phyloP scores from a whole-genome alignment of 2,329 filamentous ascomycete genomes.

The Aspergillus tanneri region DNA sequence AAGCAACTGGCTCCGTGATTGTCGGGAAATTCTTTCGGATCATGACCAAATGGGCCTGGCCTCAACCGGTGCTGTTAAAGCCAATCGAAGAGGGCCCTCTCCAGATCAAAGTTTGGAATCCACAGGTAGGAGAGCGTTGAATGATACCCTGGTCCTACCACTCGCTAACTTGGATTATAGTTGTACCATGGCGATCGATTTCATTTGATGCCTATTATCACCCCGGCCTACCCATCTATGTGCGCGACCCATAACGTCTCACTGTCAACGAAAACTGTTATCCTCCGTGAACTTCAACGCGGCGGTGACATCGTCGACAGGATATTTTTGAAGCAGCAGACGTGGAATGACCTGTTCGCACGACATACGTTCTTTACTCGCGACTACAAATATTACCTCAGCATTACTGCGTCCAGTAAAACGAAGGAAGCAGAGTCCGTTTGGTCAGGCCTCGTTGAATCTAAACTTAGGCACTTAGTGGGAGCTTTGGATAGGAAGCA shows the following conservation, averaged over 20 bases:
- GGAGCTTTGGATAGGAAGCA: constrained; percentile 76
- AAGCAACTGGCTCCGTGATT: constrained; percentile 82
- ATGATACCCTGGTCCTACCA: background rate
- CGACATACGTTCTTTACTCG: constrained; percentile 92
- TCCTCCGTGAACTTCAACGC: constrained; percentile 77
- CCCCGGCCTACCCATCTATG: constrained; percentile 95
- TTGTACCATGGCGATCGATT: constrained; percentile 76
- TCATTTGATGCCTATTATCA: constrained; percentile 97
- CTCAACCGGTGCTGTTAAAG: constrained; percentile 87
- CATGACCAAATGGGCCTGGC: constrained; percentile 90
- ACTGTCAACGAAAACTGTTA: constrained; percentile 77
- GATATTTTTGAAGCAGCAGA: constrained; percentile 72
- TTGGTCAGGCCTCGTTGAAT: constrained; percentile 92
- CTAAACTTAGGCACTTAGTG: constrained; percentile 84
- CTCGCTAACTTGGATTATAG: constrained; percentile 39
- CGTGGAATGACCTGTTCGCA: constrained; percentile 84
- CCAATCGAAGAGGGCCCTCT: constrained; percentile 78
- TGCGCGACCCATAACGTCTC: constrained; percentile 95
- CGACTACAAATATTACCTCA: constrained; percentile 94
- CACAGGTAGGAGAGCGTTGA: constrained; percentile 59
- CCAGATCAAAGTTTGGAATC: constrained; percentile 90
- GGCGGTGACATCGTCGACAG: constrained; percentile 74
- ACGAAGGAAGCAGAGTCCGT: constrained; percentile 80
- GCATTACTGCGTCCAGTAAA: constrained; percentile 77
- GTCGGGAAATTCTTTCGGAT: constrained; percentile 94